Percentiles rank a stretch among this genome's conserved stretches.
phyloP scores from a whole-genome alignment of 129 eudicot species.

The Artemisia argyi region DNA sequence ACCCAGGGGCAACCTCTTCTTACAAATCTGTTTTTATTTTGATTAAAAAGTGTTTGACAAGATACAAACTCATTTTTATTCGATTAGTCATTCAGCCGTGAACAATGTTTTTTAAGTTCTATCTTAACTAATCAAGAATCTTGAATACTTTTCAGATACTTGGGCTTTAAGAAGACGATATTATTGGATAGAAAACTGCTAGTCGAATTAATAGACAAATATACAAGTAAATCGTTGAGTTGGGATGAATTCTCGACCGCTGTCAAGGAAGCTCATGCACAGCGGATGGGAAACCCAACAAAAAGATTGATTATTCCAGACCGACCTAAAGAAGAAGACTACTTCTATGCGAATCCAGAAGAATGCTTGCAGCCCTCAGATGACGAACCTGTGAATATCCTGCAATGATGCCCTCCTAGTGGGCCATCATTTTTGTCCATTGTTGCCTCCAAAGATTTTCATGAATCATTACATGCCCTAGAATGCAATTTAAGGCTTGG shows the following conservation, averaged over 20 bases:
- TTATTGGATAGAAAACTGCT: constrained; percentile 71
- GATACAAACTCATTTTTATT: no score
- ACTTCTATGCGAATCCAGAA: constrained; percentile 88
- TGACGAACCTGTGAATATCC: constrained; percentile 46
- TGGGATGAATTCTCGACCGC: constrained; percentile 92
- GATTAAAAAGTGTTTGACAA: no score
- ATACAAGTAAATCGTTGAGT: constrained; percentile 52
- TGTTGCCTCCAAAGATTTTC: constrained; percentile 21
- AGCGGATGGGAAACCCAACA: constrained; percentile 80
- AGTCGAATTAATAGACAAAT: constrained; percentile 82
- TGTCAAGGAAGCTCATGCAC: constrained; percentile 67
- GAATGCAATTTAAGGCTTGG: constrained; percentile 14
- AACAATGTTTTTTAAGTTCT: constrained; percentile 1
- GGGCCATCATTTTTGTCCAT: constrained; percentile 18
- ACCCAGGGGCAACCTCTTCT: no score
- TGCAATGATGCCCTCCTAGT: constrained; percentile 12
- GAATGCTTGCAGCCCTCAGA: constrained; percentile 75
- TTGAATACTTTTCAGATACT: constrained; percentile 48
- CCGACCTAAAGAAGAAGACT: constrained; percentile 94
- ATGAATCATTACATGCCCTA: constrained; percentile 7
- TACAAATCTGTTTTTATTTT: no score
- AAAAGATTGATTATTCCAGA: constrained; percentile 81
- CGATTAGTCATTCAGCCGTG: no score
- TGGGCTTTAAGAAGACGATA: constrained; percentile 87
- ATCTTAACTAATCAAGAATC: constrained; percentile 22